Base-by-base conservation (phyloP, 345 rosid genomes). In the Ricinus communis region DNA sequence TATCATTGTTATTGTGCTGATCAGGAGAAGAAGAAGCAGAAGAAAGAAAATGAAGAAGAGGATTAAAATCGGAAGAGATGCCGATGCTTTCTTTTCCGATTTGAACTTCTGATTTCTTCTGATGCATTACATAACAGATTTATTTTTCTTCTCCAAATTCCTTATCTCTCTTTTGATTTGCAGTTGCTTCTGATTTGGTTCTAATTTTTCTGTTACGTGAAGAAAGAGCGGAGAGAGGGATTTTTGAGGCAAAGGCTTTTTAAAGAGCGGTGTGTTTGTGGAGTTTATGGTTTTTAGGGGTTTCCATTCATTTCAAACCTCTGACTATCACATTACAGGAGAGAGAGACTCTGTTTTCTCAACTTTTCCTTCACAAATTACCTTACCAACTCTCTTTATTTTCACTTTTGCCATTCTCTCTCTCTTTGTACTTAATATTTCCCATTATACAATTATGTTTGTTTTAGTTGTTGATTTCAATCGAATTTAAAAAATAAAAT, bases 81-180 rank as follows among this genome's bases (percentile, higher is more conserved):
- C 98, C 98, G 85, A 73, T 85, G 93, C 97, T 93, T 88, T 93
- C 98, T 90, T 83, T 93, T 87, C 98, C 97, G 98, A 93, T 93
- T 88, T 91, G 98, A 79, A 75, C 85, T 86, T 93, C 97, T 70
- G 98, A 93, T 87, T 90, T 93, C 94, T 93, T 93, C 85, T 89
- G 98, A 93, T 91, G 98, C 98, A 93, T 93, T 85, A 91, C 91
- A 88, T 84, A 78, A 24, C 76, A 27, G 28, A 54, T 51, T 47
- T 12, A 33, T n/a, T 16, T 11, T 58, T 66, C 30, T 28, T 30
- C 14, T 8, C 3, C 19, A 40, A 22, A n/a, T n/a, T n/a, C n/a
- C n/a, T n/a, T n/a, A n/a, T 30, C 21, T n/a, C 0, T 3, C 21
- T 49, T 33, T 7, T 18, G 22, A n/a, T n/a, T n/a, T 49, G 53